phyloP scores from a whole-genome alignment of 768 basidiomycete genomes.

The Trametes gibbosa region DNA sequence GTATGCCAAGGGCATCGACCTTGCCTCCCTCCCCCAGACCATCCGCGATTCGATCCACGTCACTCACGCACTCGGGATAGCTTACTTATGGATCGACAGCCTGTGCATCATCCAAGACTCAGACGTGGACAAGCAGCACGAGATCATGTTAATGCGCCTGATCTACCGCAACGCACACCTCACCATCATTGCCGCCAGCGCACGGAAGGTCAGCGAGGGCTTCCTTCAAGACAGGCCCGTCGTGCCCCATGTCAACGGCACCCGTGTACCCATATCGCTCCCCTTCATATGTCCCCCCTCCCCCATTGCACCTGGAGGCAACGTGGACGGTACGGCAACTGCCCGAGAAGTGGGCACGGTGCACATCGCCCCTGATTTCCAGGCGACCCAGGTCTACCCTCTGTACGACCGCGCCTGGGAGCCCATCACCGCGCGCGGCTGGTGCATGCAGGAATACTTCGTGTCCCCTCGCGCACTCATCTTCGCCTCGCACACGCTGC shows the following conservation, averaged over 20 bases:
- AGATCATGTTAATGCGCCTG: not conserved
- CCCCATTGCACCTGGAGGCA: no score
- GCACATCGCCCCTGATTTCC: not conserved
- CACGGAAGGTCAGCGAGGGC: not conserved
- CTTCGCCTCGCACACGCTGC: constrained; percentile 13
- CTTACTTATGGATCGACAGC: constrained; percentile 15
- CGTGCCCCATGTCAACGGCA: not conserved
- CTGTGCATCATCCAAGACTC: constrained; percentile 18
- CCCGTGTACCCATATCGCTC: not conserved
- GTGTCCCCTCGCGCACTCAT: constrained; percentile 7
- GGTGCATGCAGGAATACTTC: constrained; percentile 14
- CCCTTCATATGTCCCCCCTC: constrained; percentile 3
- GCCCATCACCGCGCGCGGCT: constrained; percentile 8
- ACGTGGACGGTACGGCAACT: no score
- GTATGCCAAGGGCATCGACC: constrained; percentile 1
- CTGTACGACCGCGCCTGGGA: constrained; percentile 8
- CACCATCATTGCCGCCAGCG: constrained; percentile 13
- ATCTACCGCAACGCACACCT: constrained; percentile 8
- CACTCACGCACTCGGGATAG: not conserved
- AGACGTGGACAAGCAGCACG: constrained; percentile 2
- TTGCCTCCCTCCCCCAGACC: constrained; percentile 1
- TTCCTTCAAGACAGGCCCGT: constrained; percentile 6
- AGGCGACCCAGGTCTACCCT: not conserved
- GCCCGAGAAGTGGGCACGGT: constrained; percentile 4
- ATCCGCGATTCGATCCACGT: constrained; percentile 10